These are phyloP conservation scores for Lactarius evosmus DNA, from an alignment of 768 basidiomycete genomes.

Conservation along the genomic window DNA sequence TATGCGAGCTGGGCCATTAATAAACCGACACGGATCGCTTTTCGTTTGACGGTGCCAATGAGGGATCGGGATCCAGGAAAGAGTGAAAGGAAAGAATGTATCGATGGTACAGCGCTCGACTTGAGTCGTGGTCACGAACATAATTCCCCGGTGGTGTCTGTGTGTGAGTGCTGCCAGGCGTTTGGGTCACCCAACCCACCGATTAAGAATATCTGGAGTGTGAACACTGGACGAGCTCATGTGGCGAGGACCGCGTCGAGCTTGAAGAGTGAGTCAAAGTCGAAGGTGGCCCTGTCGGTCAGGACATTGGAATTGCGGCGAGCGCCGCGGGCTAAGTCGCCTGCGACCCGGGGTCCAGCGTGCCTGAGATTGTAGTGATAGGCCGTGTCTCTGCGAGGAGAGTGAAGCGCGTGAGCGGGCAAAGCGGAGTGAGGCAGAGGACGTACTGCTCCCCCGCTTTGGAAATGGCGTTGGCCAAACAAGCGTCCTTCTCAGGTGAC, in stretches of 20 bases:
- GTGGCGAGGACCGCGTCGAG: conserved; percentile 64
- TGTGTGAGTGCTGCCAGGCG: conserved; percentile 54
- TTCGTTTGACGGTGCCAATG: conserved; percentile 1
- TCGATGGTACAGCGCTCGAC: conserved; percentile 90
- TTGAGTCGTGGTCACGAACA: conserved; percentile 52
- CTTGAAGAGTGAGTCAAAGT: conserved; percentile 79
- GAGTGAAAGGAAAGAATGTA: conserved; percentile 36
- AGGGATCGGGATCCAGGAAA: no score
- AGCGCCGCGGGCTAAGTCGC: conserved; percentile 52
- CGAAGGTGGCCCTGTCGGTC: conserved; percentile 63
- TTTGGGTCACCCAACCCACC: conserved; percentile 60
- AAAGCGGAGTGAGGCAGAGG: background rate
- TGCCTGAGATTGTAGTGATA: conserved; percentile 66
- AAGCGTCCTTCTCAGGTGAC: conserved; percentile 57
- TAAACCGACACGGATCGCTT: conserved; percentile 79
- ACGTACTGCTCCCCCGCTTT: conserved; percentile 59
- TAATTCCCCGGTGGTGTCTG: conserved; percentile 49
- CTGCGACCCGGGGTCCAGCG: conserved; percentile 53
- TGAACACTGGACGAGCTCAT: conserved; percentile 68
- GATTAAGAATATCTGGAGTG: conserved; percentile 70
- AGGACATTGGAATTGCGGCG: conserved; percentile 61
- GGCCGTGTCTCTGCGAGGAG: conserved; percentile 46
- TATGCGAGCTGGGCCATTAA: conserved; percentile 84
- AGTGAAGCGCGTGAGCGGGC: background rate
- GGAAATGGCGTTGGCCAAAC: conserved; percentile 56